Percentiles rank a stretch among this genome's conserved stretches.
Evolutionary conservation across 1,139 yeast species (phyloP).

Genomic region (Kluyveromyces sp.): DNA sequence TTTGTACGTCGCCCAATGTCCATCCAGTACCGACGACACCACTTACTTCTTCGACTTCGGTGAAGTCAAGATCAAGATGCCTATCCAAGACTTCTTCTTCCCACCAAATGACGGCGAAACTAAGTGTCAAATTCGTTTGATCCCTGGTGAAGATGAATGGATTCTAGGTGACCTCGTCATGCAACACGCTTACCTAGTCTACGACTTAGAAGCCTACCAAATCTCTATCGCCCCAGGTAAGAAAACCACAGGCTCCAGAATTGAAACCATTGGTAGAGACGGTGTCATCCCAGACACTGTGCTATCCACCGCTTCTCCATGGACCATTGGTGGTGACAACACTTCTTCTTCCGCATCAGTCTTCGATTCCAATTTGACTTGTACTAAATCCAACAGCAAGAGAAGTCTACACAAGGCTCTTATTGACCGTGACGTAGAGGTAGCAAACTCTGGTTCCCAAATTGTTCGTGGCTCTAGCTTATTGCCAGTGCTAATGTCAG

Average conservation of each 20-base stretch:
- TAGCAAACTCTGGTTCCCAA: too few species aligned
- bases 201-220: slow-evolving; percentile 58
- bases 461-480: too few species aligned
- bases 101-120: slow-evolving; percentile 10
- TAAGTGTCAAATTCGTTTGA: slow-evolving; percentile 33
- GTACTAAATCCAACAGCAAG: neutral
- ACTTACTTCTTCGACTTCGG: slow-evolving; percentile 43
- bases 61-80: slow-evolving; percentile 42
- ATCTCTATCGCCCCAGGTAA: slow-evolving; percentile 61
- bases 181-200: slow-evolving; percentile 67
- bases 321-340: slow-evolving; percentile 10
- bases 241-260: slow-evolving; percentile 17
- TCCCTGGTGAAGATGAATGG: slow-evolving; percentile 27
- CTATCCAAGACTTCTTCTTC: slow-evolving; percentile 36
- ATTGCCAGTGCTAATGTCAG: too few species aligned
- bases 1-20: slow-evolving; percentile 33
- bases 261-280: slow-evolving; percentile 11
- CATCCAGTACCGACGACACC: slow-evolving; percentile 15
- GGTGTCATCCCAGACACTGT: slow-evolving; percentile 18
- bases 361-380: neutral
- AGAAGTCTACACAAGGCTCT: neutral
- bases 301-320: slow-evolving; percentile 14
- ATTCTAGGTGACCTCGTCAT: slow-evolving; percentile 68
- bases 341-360: neutral
- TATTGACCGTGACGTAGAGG: neutral